These are phyloP conservation scores for Aureobasidium subglaciale DNA, from an alignment of 2,329 filamentous ascomycete genomes.

Conservation along the genomic window DNA sequence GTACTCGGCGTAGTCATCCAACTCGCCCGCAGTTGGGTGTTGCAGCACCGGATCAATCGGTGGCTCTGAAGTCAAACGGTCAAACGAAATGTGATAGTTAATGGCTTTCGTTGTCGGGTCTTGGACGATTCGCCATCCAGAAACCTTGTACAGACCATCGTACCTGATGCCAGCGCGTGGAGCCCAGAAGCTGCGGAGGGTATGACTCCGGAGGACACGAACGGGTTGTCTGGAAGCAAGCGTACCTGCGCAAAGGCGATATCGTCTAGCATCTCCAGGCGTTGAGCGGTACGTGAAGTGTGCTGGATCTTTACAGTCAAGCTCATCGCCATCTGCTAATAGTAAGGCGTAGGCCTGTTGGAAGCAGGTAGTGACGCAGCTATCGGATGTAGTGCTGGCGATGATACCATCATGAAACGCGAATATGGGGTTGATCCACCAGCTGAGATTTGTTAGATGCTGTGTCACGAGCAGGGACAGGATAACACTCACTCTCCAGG, in stretches of 20 bases:
- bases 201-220: slow-evolving; percentile 39
- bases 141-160: slow-evolving; percentile 40
- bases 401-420: slow-evolving; percentile 43
- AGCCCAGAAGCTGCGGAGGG: slow-evolving; percentile 37
- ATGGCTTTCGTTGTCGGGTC: slow-evolving; percentile 23
- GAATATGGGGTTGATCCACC: slow-evolving; percentile 45
- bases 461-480: background rate
- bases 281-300: slow-evolving; percentile 37
- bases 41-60: slow-evolving; percentile 32
- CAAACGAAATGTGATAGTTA: slow-evolving; percentile 35
- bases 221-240: slow-evolving; percentile 35
- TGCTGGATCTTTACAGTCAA: slow-evolving; percentile 28
- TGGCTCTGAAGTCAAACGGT: slow-evolving; percentile 25
- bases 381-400: slow-evolving; percentile 34
- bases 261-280: slow-evolving; percentile 36
- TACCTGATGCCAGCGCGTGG: slow-evolving; percentile 43
- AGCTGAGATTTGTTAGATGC: slow-evolving; percentile 27
- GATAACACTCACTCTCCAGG: slow-evolving; percentile 35
- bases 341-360: slow-evolving; percentile 41
- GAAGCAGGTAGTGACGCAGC: slow-evolving; percentile 37
- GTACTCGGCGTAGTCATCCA: slow-evolving; percentile 44
- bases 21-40: slow-evolving; percentile 36
- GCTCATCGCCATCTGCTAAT: slow-evolving; percentile 34
- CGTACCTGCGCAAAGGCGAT: slow-evolving; percentile 37
- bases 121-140: slow-evolving; percentile 35